These are phyloP conservation scores for Crepidotus sp. DNA, from an alignment of 1,284 basidiomycete genomes.

Conservation along the genomic window DNA sequence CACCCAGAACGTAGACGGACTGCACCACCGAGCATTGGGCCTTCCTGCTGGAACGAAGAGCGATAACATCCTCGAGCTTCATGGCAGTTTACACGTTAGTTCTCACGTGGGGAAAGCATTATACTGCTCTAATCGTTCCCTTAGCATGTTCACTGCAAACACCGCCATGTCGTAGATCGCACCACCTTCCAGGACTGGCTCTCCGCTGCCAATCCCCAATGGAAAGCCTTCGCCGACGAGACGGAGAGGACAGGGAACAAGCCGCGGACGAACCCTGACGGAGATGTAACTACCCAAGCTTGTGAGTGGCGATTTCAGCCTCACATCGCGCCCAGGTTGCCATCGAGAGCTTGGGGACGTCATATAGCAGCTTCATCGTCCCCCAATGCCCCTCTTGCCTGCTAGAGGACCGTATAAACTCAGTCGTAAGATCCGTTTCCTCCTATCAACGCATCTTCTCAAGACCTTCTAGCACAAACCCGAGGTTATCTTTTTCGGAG, in stretches of 20 bases:
- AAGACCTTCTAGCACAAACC: constrained; percentile 59
- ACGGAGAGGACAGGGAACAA: constrained; percentile 54
- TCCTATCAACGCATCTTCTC: not conserved
- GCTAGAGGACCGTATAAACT: constrained; percentile 42
- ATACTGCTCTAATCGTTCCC: constrained; percentile 6
- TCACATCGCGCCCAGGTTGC: constrained; percentile 47
- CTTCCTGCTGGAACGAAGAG: constrained; percentile 31
- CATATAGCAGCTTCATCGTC: constrained; percentile 71
- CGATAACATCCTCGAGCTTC: constrained; percentile 68
- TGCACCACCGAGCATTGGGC: constrained; percentile 69
- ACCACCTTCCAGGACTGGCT: constrained; percentile 69
- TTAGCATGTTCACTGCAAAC: constrained; percentile 67
- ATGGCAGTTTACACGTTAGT: constrained; percentile 78
- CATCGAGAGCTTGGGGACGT: constrained; percentile 57
- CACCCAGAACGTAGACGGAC: constrained; percentile 75
- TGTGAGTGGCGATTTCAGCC: not conserved
- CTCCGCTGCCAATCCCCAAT: constrained; percentile 66
- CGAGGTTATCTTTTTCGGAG: constrained; percentile 83
- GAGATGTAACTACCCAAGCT: constrained; percentile 55
- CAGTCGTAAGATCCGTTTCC: constrained; percentile 34
- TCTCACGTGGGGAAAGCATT: constrained; percentile 2
- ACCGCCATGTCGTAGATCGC: constrained; percentile 60
- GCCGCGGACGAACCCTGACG: constrained; percentile 84
- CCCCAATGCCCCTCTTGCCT: constrained; percentile 67
- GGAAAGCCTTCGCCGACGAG: constrained; percentile 65